phyloP scores from a whole-genome alignment of 345 rosid genomes.

The Salix suchowensis region DNA sequence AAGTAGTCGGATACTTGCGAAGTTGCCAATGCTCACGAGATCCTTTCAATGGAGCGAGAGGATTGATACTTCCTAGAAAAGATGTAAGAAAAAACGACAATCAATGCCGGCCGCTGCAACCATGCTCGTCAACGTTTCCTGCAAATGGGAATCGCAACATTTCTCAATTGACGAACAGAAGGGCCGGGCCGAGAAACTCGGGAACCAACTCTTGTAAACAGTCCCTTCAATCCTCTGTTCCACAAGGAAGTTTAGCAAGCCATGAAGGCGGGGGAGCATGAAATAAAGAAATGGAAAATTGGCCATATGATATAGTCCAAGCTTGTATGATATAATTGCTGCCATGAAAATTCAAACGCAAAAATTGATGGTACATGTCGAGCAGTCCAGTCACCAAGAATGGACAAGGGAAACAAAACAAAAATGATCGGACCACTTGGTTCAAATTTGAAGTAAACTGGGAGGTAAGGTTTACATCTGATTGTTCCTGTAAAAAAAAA shows the following conservation, averaged over 20 bases:
- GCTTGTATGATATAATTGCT: background rate
- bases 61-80: background rate
- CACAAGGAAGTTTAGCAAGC: background rate
- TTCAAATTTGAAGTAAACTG: background rate
- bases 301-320: background rate
- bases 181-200: slow-evolving; percentile 31
- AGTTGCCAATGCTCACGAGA: background rate
- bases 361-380: background rate
- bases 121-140: background rate
- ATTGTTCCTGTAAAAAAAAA: background rate
- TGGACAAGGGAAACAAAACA: background rate
- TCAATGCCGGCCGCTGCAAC: background rate
- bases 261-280: background rate
- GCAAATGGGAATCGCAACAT: background rate
- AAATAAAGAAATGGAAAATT: background rate
- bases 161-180: background rate
- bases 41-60: background rate
- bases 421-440: background rate
- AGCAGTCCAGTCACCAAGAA: background rate
- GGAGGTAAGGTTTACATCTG: background rate
- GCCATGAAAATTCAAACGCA: background rate
- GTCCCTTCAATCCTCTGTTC: slow-evolving; percentile 15
- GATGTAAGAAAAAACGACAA: background rate
- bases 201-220: slow-evolving; percentile 25
- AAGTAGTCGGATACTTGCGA: background rate